Percentiles rank a stretch among this genome's conserved stretches.
Conservation (phyloP, 208 protist genomes). For the Wallacemonas sp. region DNA sequence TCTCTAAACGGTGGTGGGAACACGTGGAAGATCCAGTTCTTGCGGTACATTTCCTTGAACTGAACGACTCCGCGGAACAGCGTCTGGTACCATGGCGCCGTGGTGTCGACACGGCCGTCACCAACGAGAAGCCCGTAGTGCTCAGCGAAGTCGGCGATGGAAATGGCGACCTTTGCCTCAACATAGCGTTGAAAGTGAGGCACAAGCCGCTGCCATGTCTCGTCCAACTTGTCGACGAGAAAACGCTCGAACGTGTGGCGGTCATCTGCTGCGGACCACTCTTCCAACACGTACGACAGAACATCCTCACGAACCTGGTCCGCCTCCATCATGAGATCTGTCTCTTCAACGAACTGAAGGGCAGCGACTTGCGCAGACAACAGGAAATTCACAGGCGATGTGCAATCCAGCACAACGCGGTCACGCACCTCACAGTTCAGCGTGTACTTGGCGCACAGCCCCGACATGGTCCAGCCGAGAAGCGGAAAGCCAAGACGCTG, state of each 20-base stretch:
- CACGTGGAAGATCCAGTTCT: conserved; percentile 49
- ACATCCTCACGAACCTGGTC: conserved; percentile 30
- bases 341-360: conserved; percentile 42
- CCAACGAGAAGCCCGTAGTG: conserved; percentile 39
- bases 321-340: conserved; percentile 27
- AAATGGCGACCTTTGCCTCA: conserved; percentile 45
- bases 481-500: conserved; percentile 25
- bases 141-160: conserved; percentile 43
- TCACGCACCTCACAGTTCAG: conserved; percentile 2
- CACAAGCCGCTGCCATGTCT: conserved; percentile 28
- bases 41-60: conserved; percentile 43
- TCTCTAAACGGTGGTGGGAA: conserved; percentile 32
- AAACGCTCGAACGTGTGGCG: neutral
- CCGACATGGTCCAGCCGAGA: conserved; percentile 31
- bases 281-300: conserved; percentile 27
- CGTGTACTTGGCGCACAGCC: conserved; percentile 11
- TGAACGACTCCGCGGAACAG: conserved; percentile 38
- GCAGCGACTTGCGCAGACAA: conserved; percentile 34
- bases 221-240: conserved; percentile 18
- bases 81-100: conserved; percentile 37
- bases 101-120: conserved; percentile 37
- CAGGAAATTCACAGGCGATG: conserved; percentile 44
- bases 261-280: conserved; percentile 21
- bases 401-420: conserved; percentile 38
- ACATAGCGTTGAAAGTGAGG: conserved; percentile 43